Conservation (phyloP, 2,329 filamentous ascomycete genomes). For the Arachnomyces sp. region DNA sequence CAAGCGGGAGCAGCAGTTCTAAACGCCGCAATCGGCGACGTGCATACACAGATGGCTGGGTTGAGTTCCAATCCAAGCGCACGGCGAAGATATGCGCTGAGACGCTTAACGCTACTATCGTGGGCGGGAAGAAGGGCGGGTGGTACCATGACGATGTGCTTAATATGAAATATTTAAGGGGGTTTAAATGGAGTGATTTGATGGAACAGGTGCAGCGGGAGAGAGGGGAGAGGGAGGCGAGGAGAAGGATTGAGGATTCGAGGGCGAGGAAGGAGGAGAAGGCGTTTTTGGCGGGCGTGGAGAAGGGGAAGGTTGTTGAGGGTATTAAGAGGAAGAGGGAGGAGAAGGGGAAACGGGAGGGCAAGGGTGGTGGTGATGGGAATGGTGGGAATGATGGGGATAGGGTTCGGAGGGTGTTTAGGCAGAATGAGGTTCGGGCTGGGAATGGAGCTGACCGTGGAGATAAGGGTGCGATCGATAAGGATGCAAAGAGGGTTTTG, state of each 20-base stretch:
- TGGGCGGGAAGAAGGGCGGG: slow-evolving; percentile 37
- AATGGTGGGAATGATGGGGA: slow-evolving; percentile 8
- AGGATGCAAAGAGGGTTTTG: slow-evolving; percentile 36
- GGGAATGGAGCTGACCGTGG: slow-evolving; percentile 10
- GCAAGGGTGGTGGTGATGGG: slow-evolving; percentile 15
- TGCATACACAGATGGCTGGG: slow-evolving; percentile 39
- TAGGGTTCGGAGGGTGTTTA: slow-evolving; percentile 27
- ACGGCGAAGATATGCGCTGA: slow-evolving; percentile 38
- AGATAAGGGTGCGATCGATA: slow-evolving; percentile 19
- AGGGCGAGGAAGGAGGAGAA: slow-evolving; percentile 37
- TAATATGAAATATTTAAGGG: slow-evolving; percentile 39
- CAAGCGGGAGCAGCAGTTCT: slow-evolving; percentile 8
- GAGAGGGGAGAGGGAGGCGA: slow-evolving; percentile 33
- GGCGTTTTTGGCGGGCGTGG: slow-evolving; percentile 35
- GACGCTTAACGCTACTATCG: slow-evolving; percentile 35
- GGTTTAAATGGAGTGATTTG: slow-evolving; percentile 37
- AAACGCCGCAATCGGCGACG: slow-evolving; percentile 32
- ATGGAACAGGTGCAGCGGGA: slow-evolving; percentile 39
- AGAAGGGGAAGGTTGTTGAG: slow-evolving; percentile 32
- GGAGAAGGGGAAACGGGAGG: slow-evolving; percentile 29
- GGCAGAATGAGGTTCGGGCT: slow-evolving; percentile 33
- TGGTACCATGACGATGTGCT: slow-evolving; percentile 40
- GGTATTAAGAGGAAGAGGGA: slow-evolving; percentile 38
- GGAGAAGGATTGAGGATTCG: slow-evolving; percentile 34
- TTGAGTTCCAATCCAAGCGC: slow-evolving; percentile 39